Evolutionary conservation across 1,139 yeast species (phyloP), one percentile per base, ranked within the genome.

Genomic region (Entelexis paramagnoliae): DNA sequence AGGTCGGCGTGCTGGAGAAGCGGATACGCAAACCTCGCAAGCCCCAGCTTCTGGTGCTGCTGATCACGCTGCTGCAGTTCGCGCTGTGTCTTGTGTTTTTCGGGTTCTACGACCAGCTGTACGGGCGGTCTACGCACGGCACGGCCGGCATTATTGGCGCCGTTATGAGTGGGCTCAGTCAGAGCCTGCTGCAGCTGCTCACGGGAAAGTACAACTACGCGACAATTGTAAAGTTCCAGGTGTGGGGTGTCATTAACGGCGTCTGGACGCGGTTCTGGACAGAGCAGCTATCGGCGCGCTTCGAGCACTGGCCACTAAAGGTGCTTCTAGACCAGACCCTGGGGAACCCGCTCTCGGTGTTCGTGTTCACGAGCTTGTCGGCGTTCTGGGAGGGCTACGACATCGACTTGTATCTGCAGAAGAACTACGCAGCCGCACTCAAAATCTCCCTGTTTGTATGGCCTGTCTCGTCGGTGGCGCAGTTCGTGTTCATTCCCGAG

Each of bases 241-340:
- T 65, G 6, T 68, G 71, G 72, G 72, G 72, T 1, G 61, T 63
- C 17, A 53, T 64, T 38, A 64, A 65, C 32, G 72, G 72, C 2
- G 44, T 66, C 10, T 67, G 70, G 70, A 64, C 69, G 34, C 66
- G 67, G 51, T 64, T 64, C 58, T 67, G 71, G 71, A 66, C 70
- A 2, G 68, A 63, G 49, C 61, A 60, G 48, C 60, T 67, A 20
- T 60, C 61, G 29, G 44, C 42, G 11, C 50, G 58, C 42, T 58
- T 65, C 49, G 52, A 52, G 3, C 46, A 53, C 24, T 59, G 61
- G 17, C 53, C 58, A 2, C 55, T 60, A 20, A 62, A 64, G 38
- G 60, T 67, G 6, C 39, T 64, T 10, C 62, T 64, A 40, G 71
- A 67, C 53, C 71, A 67, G 55, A 19, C 57, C 2, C 52, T 67